Conservation (phyloP, 441 rosid species). For the Syzygium syzygioides region DNA sequence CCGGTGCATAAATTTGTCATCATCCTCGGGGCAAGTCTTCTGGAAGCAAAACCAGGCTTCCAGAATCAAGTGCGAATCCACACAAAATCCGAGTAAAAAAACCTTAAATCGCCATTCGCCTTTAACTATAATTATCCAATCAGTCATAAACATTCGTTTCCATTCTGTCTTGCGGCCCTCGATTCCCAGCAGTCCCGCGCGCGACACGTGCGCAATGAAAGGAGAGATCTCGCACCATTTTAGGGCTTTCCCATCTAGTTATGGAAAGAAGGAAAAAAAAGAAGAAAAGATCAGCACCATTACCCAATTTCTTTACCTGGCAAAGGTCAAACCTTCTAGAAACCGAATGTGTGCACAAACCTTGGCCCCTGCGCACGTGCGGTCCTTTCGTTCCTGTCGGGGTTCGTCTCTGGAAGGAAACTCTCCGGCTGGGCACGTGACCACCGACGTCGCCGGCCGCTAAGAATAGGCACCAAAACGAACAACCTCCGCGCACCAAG, state of each 20-base stretch:
- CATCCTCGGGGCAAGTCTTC: neutral
- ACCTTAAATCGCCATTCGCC: neutral
- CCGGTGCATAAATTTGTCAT: neutral
- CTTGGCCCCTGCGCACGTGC: too few relatives aligned
- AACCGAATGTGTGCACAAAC: neutral
- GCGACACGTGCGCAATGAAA: neutral
- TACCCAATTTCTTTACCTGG: accelerated
- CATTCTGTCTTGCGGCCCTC: neutral
- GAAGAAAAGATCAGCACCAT: neutral
- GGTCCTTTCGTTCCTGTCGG: neutral
- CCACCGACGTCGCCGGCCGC: neutral
- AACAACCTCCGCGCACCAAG: neutral
- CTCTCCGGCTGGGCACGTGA: neutral
- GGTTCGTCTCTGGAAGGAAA: neutral
- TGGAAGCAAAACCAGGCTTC: neutral
- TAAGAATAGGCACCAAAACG: neutral
- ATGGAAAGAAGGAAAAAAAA: accelerated
- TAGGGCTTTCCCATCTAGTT: neutral
- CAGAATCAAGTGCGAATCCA: too few relatives aligned
- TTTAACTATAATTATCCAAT: neutral
- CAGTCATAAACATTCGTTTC: neutral
- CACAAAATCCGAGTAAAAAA: neutral
- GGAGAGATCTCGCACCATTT: neutral
- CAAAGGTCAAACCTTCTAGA: neutral
- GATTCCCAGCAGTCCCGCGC: neutral